Conservation (phyloP, 176 grass and related monocot species). For the Juncus inflexus region DNA sequence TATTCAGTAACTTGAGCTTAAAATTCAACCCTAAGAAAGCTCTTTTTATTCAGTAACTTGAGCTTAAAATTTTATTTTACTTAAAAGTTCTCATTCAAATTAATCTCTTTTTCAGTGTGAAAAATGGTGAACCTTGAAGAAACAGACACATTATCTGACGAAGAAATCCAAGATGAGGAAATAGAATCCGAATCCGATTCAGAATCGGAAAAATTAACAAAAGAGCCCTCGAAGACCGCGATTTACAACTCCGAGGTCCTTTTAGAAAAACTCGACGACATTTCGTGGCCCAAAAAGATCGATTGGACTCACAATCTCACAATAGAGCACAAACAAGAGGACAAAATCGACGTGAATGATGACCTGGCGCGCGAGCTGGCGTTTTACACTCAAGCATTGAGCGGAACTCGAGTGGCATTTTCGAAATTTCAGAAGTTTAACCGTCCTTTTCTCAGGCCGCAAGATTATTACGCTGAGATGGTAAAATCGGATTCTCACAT, state of each 20-base stretch:
- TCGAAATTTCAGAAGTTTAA: constrained; percentile 61
- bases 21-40: too few species aligned
- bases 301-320: constrained; percentile 83
- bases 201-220: constrained; percentile 41
- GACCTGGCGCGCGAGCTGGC: constrained; percentile 78
- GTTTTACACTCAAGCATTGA: constrained; percentile 84
- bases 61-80: too few species aligned
- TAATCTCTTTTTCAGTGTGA: not conserved
- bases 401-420: constrained; percentile 61
- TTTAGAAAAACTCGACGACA: constrained; percentile 80
- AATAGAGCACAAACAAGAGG: constrained; percentile 48
- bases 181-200: constrained; percentile 44
- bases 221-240: constrained; percentile 52
- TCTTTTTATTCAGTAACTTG: too few species aligned
- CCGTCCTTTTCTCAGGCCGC: constrained; percentile 67
- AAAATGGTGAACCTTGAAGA: constrained; percentile 15
- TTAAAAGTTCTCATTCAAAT: not conserved
- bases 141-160: constrained; percentile 23
- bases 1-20: too few species aligned
- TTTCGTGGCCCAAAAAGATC: constrained; percentile 65
- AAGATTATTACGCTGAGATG: constrained; percentile 94
- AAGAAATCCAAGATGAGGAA: constrained; percentile 34
- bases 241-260: constrained; percentile 67
- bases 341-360: constrained; percentile 76
- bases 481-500: constrained; percentile 90